These are phyloP conservation scores for Exobasidium cylindrosporum DNA, from an alignment of 1,284 basidiomycete genomes.

Conservation along the genomic window DNA sequence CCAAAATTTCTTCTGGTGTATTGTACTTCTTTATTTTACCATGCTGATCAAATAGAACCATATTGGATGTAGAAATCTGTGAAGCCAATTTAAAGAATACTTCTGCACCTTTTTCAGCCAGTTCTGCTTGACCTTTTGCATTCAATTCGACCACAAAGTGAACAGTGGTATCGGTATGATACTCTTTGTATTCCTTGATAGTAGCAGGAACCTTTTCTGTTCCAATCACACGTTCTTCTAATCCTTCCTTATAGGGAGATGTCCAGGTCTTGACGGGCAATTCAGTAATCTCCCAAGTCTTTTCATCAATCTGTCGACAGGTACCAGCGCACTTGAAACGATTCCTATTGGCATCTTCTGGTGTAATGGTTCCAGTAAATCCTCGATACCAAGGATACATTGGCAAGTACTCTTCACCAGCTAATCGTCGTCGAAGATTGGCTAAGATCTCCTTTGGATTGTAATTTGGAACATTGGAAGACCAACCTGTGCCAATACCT, in stretches of 20 bases:
- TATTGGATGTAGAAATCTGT: conserved; percentile 85
- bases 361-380: conserved; percentile 72
- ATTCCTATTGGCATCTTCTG: conserved; percentile 71
- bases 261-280: conserved; percentile 96
- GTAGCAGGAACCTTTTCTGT: conserved; percentile 65
- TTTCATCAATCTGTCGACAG: conserved; percentile 74
- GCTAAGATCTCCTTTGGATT: conserved; percentile 87
- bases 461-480: conserved; percentile 86
- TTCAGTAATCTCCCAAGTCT: conserved; percentile 90
- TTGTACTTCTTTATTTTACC: conserved; percentile 94
- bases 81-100: conserved; percentile 87
- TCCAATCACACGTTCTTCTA: conserved; percentile 67
- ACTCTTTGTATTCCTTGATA: conserved; percentile 59
- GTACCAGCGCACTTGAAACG: conserved; percentile 83
- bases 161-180: conserved; percentile 80
- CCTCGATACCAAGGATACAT: conserved; percentile 99
- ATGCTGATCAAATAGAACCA: conserved; percentile 97
- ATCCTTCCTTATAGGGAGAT: conserved; percentile 80
- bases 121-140: conserved; percentile 76
- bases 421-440: conserved; percentile 84
- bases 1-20: conserved; percentile 83
- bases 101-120: conserved; percentile 79
- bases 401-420: conserved; percentile 73
- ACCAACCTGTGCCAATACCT: conserved; percentile 99
- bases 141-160: conserved; percentile 84